Base-by-base conservation (phyloP, 176 grass and related monocot species). In the Zizania latifolia region DNA sequence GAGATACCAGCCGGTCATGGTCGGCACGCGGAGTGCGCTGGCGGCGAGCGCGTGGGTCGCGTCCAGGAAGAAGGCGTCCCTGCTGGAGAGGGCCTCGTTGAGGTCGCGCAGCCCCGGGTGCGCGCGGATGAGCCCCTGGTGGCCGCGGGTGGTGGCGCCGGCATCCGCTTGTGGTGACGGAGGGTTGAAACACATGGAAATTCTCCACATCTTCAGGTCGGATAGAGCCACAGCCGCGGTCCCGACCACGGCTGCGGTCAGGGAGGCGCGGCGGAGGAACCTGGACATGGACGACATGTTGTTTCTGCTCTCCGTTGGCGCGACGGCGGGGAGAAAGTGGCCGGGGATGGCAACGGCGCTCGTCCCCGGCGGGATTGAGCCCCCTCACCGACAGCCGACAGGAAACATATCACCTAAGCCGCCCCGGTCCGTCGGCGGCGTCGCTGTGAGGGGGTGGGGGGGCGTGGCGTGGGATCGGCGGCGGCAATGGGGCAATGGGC, bases 1-100 rank as follows among this genome's bases (percentile, higher is more conserved):
- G n/a, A n/a, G n/a, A 0, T 3, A 0, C 7, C 2, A n/a, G 34
- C 70, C 51, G 12, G 34, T 14, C 10, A 27, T 1, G 11, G 34
- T 51, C 51, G 4, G 32, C 4, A 2, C 0, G 22, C 51, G 51
- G 70, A 73, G 33, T 4, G 51, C 70, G 34, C 51, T 7, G 34
- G 51, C 50, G 22, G 22, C 51, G n/a, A 73, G 22, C 32, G 33
- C 70, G 70, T 58, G 33, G 13, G 70, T 55, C 33, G 51, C 71
- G 35, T 74, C 34, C 14, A 74, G 51, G 71, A 74, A 54, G 53
- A 70, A 21, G 3, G 53, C 33, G 53, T 74, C 71, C 8, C n/a
- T 50, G 21, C 2, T 38, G 50, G 37, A 3, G n/a, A 72, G 21
- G 2, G 34, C 45, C 16, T 4, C 12, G 35, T 39, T 58, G 51